phyloP scores from a whole-genome alignment of 306 rosid genomes.

The Cicer judaicum region DNA sequence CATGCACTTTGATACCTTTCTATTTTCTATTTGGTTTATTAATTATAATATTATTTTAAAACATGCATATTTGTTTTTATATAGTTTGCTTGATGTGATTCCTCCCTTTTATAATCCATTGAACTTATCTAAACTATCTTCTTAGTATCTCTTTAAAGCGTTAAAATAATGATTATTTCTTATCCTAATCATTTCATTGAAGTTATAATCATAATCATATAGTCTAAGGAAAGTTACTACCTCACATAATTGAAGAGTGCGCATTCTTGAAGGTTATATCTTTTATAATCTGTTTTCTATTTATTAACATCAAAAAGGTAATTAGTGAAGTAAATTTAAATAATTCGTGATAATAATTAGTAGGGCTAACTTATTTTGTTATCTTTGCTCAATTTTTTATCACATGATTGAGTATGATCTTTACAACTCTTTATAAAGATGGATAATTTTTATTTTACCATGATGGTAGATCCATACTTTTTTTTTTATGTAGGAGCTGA shows the following conservation, averaged over 20 bases:
- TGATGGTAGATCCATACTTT: too few relatives aligned
- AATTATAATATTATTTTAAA: neutral
- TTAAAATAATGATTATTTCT: constrained; percentile 30
- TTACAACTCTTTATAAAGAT: too few relatives aligned
- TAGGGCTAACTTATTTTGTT: too few relatives aligned
- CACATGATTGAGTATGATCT: too few relatives aligned
- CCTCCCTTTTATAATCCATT: constrained; percentile 44
- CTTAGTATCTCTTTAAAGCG: constrained; percentile 42
- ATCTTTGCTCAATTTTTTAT: too few relatives aligned
- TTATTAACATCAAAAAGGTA: constrained; percentile 19
- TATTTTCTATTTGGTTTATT: constrained; percentile 28
- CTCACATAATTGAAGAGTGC: constrained; percentile 40
- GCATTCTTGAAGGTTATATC: constrained; percentile 20
- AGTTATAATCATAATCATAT: constrained; percentile 29
- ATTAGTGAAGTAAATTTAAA: constrained; percentile 32
- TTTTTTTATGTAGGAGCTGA: too few relatives aligned
- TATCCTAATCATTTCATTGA: constrained; percentile 41
- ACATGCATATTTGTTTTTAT: neutral
- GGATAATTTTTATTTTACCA: too few relatives aligned
- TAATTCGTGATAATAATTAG: neutral
- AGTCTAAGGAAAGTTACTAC: constrained; percentile 36
- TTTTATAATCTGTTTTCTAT: constrained; percentile 35
- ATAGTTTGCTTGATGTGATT: constrained; percentile 24
- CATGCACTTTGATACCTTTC: constrained; percentile 53
- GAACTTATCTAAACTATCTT: constrained; percentile 43